Percentiles rank a stretch among this genome's conserved stretches.
Conservation (phyloP, 208 protist species). For the Trypanosoma conorhini region DNA sequence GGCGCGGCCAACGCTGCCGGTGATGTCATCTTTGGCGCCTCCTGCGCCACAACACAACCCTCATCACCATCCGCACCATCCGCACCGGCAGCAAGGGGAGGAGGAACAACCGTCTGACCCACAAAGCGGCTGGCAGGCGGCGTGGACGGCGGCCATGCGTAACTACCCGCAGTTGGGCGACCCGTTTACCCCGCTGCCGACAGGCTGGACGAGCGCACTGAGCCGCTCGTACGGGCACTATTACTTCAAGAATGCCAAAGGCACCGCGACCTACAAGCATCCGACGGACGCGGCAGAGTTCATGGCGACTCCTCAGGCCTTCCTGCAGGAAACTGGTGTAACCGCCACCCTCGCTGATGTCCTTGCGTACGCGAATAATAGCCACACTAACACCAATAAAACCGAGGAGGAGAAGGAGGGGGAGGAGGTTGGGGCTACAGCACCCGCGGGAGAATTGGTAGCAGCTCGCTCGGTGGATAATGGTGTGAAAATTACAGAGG, state of each 20-base stretch:
- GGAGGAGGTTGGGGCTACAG: neutral
- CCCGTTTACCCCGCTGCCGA: conserved; percentile 64
- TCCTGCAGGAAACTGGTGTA: conserved; percentile 42
- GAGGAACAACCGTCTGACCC: neutral
- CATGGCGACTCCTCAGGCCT: conserved; percentile 74
- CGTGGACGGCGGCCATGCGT: conserved; percentile 63
- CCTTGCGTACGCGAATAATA: conserved; percentile 35
- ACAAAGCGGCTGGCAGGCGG: conserved; percentile 33
- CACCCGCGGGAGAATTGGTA: conserved; percentile 1
- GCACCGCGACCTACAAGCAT: conserved; percentile 59
- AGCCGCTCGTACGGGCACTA: conserved; percentile 72
- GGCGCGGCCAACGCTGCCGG: conserved; percentile 12
- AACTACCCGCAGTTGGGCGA: conserved; percentile 57
- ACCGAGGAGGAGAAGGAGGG: neutral
- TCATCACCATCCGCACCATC: neutral
- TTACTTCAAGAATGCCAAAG: conserved; percentile 51
- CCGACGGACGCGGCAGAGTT: conserved; percentile 61
- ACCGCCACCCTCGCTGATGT: conserved; percentile 29
- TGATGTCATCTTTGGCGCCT: neutral
- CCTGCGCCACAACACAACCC: neutral
- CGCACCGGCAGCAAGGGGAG: neutral
- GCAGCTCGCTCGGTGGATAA: neutral
- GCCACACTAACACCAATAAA: neutral
- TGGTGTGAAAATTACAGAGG: conserved; percentile 25
- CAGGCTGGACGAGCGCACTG: conserved; percentile 52